These are phyloP conservation scores for Daedalea quercina DNA, from an alignment of 768 basidiomycete species.

Conservation along the genomic window DNA sequence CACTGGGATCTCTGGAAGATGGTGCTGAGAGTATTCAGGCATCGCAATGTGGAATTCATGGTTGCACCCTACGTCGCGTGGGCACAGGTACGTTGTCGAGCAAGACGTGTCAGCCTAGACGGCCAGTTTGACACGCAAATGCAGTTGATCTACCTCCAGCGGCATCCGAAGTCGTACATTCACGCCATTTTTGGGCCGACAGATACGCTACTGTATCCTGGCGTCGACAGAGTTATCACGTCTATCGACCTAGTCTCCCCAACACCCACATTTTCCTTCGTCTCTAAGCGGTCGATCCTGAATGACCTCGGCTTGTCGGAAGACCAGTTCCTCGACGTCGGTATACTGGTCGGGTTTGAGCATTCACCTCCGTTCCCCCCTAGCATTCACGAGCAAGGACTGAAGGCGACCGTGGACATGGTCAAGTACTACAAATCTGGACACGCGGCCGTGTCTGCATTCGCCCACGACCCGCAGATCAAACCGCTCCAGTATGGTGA, in stretches of 20 bases:
- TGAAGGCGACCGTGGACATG: constrained; percentile 87
- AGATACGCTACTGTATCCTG: constrained; percentile 85
- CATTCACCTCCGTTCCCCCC: constrained; percentile 77
- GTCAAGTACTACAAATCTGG: constrained; percentile 91
- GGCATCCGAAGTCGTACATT: constrained; percentile 89
- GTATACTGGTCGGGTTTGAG: constrained; percentile 87
- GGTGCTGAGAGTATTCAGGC: constrained; percentile 87
- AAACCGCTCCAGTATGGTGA: constrained; percentile 78
- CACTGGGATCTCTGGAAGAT: constrained; percentile 96
- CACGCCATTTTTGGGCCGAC: constrained; percentile 91
- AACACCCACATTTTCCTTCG: constrained; percentile 73
- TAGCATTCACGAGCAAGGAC: constrained; percentile 69
- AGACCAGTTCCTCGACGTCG: constrained; percentile 93
- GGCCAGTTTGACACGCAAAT: constrained; percentile 3
- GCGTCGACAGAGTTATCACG: constrained; percentile 85
- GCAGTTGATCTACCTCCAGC: constrained; percentile 91
- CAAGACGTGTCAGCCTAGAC: background rate
- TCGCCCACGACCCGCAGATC: constrained; percentile 75
- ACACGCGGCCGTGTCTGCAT: constrained; percentile 69
- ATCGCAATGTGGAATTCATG: constrained; percentile 92
- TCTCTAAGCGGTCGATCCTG: constrained; percentile 74
- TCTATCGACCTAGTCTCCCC: constrained; percentile 69
- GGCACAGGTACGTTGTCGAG: constrained; percentile 71
- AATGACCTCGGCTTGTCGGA: constrained; percentile 58
- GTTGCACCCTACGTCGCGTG: constrained; percentile 93